phyloP scores from a whole-genome alignment of 108 stramenopile genomes.

The Nitzschia palea region DNA sequence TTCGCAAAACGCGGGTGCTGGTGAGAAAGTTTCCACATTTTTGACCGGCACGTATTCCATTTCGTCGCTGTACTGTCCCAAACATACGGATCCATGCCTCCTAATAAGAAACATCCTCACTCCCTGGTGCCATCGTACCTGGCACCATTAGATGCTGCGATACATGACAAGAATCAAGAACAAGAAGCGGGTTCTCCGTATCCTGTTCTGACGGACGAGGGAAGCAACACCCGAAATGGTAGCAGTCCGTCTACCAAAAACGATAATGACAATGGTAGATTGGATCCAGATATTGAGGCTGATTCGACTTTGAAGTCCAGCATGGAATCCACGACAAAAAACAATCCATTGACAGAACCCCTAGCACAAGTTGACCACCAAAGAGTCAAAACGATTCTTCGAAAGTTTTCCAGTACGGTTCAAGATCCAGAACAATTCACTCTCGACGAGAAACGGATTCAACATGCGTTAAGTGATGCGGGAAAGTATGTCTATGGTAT shows the following conservation, averaged over 20 bases:
- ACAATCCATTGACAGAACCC: not conserved
- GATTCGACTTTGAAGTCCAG: not conserved
- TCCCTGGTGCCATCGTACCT: not conserved
- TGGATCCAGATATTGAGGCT: constrained; percentile 6
- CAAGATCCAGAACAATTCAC: not conserved
- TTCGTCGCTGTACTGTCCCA: too few species aligned
- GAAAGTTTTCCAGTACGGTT: not conserved
- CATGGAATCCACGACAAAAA: not conserved
- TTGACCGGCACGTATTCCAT: too few species aligned
- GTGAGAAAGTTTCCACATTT: too few species aligned
- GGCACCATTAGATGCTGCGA: not conserved
- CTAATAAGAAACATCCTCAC: not conserved
- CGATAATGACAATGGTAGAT: not conserved
- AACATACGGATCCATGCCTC: not conserved
- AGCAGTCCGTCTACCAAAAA: not conserved
- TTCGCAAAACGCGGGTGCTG: too few species aligned
- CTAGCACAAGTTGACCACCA: not conserved
- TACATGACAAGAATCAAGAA: not conserved
- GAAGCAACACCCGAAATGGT: not conserved
- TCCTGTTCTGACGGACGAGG: not conserved
- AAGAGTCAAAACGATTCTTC: not conserved
- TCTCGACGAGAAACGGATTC: constrained; percentile 1
- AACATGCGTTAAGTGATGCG: not conserved
- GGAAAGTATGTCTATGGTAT: constrained; percentile 7
- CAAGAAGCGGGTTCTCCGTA: not conserved